Evolutionary conservation across 768 basidiomycete genomes (phyloP).

Genomic region (Lactarius sanguifluus): DNA sequence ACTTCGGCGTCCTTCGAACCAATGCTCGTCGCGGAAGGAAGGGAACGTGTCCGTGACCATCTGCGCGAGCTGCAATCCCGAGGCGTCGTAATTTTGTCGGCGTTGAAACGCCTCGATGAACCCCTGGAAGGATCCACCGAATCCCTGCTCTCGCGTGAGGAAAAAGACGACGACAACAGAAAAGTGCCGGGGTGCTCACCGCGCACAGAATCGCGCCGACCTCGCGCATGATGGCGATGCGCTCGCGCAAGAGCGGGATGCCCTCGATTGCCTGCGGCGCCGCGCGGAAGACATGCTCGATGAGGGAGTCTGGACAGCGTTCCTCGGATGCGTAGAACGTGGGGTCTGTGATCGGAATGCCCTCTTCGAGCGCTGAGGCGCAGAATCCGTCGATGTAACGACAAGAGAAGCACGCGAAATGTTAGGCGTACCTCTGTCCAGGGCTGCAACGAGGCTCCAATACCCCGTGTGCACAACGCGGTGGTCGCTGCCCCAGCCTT

Average conservation of each 20-base stretch:
- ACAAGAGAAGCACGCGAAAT: neutral
- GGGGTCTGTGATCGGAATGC: conserved; percentile 77
- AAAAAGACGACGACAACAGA: neutral
- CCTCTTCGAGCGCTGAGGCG: conserved; percentile 65
- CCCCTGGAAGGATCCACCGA: conserved; percentile 27
- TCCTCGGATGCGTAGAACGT: conserved; percentile 70
- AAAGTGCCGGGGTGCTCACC: conserved; percentile 42
- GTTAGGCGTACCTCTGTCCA: conserved; percentile 65
- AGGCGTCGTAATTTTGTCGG: conserved; percentile 20
- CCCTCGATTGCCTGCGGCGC: conserved; percentile 55
- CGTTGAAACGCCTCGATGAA: conserved; percentile 28
- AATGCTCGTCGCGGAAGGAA: conserved; percentile 30
- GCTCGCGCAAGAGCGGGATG: conserved; percentile 68
- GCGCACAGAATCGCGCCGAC: conserved; percentile 69
- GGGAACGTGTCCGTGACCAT: conserved; percentile 31
- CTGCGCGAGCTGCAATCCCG: conserved; percentile 28
- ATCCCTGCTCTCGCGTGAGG: conserved; percentile 11
- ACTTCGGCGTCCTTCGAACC: conserved; percentile 49
- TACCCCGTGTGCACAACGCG: conserved; percentile 73
- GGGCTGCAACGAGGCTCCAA: conserved; percentile 80
- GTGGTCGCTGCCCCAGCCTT: conserved; percentile 58
- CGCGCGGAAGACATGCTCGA: conserved; percentile 68
- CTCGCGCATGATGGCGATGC: conserved; percentile 76
- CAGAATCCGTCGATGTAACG: neutral
- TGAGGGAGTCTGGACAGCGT: conserved; percentile 67